Evolutionary conservation across 768 basidiomycete genomes (phyloP).

Genomic region (Boletus speciosus): DNA sequence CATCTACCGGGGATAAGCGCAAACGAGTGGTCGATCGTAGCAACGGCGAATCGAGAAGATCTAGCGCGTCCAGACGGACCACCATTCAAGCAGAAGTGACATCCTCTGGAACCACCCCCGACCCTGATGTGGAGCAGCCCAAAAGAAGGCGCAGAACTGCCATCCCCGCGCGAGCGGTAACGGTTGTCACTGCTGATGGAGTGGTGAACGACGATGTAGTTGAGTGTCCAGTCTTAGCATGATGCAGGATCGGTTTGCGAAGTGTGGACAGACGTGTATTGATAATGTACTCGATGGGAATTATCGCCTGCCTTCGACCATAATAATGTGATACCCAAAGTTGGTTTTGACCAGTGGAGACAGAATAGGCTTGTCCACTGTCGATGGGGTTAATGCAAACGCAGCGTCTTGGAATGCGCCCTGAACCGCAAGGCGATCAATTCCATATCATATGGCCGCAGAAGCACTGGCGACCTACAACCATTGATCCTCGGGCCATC

Average conservation of each 20-base stretch:
- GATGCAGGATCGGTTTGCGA: constrained; percentile 6
- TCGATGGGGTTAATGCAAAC: constrained; percentile 74
- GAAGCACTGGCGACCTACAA: constrained; percentile 38
- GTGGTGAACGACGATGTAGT: constrained; percentile 31
- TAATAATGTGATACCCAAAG: constrained; percentile 86
- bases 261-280: constrained; percentile 17
- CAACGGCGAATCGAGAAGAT: constrained; percentile 35
- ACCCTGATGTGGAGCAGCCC: constrained; percentile 62
- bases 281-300: constrained; percentile 16
- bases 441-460: background rate
- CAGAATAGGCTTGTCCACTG: constrained; percentile 71
- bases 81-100: constrained; percentile 47
- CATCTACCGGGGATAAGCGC: constrained; percentile 38
- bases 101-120: constrained; percentile 50
- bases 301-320: constrained; percentile 80
- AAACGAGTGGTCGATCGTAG: constrained; percentile 34
- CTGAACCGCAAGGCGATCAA: constrained; percentile 33
- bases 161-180: constrained; percentile 25
- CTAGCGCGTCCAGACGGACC: constrained; percentile 36
- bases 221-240: constrained; percentile 27
- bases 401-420: constrained; percentile 83
- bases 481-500: constrained; percentile 87
- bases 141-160: constrained; percentile 40
- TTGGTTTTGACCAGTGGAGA: constrained; percentile 78
- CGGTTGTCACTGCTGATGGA: constrained; percentile 31